Evolutionary conservation across 2,329 filamentous ascomycete species (phyloP), one percentile per base, ranked within the genome.

Genomic region (Alternaria angustiovoidea): DNA sequence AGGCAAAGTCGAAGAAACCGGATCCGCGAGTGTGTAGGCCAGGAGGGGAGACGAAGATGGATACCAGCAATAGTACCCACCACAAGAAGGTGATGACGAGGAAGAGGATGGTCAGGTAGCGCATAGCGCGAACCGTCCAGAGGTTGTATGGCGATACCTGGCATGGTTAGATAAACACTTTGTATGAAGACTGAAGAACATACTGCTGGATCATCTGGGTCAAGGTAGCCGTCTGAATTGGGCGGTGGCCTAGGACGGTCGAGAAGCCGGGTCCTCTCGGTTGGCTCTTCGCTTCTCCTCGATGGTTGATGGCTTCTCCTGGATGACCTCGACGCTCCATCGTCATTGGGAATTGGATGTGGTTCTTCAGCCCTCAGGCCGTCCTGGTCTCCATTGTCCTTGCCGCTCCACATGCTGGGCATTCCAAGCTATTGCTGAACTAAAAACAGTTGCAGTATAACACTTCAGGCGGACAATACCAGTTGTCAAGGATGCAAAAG

Each of bases 11-110:
- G 77, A 93, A 93, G 85, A 97, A 99, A 39, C 92, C 92, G n/a
- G 93, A 95, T 5, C 95, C 95, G 53, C 93, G 88, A 9, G 89
- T 91, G 75, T 95, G 88, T 76, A 98, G 89, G 47, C 90, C 89
- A 1, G 94, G 94, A 14, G 93, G 93, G 54, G 92, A 97, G 68
- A 96, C 89, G 80, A 99, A 99, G 66, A 91, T 88, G 56, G 92
- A 93, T 16, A 97, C 88, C n/a, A 99, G 85, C 34, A 97, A 83
- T 54, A 97, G 78, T 9, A 92, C 85, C 94, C 95, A 98, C 94
- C 94, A 98, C n/a, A 93, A 72, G 72, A 96, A 93, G 57, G 89
- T 91, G 69, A 94, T 75, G 52, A 88, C 78, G 20, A 94, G 83
- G 73, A 97, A 91, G 38, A 92, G 70, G 56, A 96, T 83, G 5